Base-by-base conservation (phyloP, 1,139 yeast species). In the Kurtzmaniella natalensis region DNA sequence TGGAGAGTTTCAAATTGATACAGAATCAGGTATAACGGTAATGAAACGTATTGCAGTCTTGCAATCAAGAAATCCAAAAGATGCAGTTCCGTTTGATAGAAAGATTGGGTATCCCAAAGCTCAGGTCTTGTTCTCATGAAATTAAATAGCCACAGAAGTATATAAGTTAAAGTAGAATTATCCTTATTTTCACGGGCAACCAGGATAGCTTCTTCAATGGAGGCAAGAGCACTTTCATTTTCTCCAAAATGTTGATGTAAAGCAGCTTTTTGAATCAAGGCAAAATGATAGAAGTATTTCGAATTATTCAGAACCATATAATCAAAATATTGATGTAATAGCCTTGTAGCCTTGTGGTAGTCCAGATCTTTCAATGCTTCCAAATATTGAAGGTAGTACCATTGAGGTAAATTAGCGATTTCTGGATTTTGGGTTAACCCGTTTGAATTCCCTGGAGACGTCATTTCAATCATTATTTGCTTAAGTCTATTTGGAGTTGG, bases 151-250 rank as follows among this genome's bases (percentile, higher is more conserved):
- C 95, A 86, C 7, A 89, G 73, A 30, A 87, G 61, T n/a, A 88
- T 72, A 44, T 79, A 81, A 11, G 87, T 82, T 26, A 88, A 63
- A 14, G 95, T 85, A 9, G 71, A 63, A 39, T 76, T 70, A 53
- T 88, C 96, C 43, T 79, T 81, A 47, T 84, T 81, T 48, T 88
- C 96, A 45, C 96, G 64, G 0, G 96, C 96, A 2, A 88, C 89
- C 3, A 85, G 70, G 3, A 88, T 82, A 0, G 96, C 94, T 51
- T 88, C 96, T 44, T 83, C 87, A 4, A 88, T 83, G 0, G 95
- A 83, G 44, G 81, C 72, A 11, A 85, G 57, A 0, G 96, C 95
- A 43, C 85, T 86, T 18, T 71, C 73, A 42, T 78, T 78, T 44
- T 83, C 83, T 23, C 83, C 81, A 56, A 85, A 87, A 37, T 76